Evolutionary conservation across 116 monocot species (phyloP), one percentile per base, ranked within the genome.

Genomic region (Zostera marina): DNA sequence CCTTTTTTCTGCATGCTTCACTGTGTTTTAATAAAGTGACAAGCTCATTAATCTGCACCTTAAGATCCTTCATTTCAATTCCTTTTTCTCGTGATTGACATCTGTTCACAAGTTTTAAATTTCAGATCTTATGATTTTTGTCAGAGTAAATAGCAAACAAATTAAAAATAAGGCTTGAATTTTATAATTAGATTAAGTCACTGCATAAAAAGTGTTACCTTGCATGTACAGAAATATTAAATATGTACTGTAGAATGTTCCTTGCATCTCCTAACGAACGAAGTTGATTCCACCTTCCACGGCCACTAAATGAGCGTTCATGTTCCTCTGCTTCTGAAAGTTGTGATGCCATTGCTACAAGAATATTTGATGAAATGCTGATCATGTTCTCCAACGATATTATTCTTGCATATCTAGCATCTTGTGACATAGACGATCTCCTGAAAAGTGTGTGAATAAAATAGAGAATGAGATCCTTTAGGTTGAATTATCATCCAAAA

Each of bases 261-360:
- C 83, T 98, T 55, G 91, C 80, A 58, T 98, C 98, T 61, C 52
- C 80, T 77, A 98, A 68, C 53, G 86, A 86, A 23, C 83, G 72
- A 65, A 98, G 66, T 49, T 90, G 80, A 68, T 78, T 98, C 91
- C 90, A 98, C 17, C 83, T 74, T 22, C 91, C 85, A 62, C 83
- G 83, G 0, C 78, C 68, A 53, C 73, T 65, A 65, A 91, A 85
- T 41, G 73, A 67, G 43, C 80, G 76, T 53, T 91, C 91, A 54
- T 86, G 65, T 54, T 98, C 91, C 68, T 90, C 98, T 3, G 91
- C 98, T 52, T 99, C 91, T 22, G 91, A 90, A 56, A 99, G 80
- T 61, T 99, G 98, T 11, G 87, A 90, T 75, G 83, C 90, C 83
- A 91, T 87, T 14, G 90, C 98, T 13, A 87, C 79, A 47, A 90